phyloP scores from a whole-genome alignment of 441 rosid species.

The Pelargonium citronellum region DNA sequence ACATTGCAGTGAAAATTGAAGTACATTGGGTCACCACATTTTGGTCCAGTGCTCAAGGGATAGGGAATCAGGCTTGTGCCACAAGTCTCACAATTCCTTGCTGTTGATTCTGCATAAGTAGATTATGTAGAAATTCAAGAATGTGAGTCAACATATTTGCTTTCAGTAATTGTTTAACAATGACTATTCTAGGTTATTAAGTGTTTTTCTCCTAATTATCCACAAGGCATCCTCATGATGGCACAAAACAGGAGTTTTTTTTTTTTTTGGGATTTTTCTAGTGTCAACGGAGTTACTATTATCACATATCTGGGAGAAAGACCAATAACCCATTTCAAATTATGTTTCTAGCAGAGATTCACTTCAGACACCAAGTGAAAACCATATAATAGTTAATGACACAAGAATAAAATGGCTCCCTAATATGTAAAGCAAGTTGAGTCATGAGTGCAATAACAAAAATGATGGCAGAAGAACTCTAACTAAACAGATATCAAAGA shows the following conservation, averaged over 20 bases:
- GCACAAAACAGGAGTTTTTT: no score
- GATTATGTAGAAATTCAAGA: neutral
- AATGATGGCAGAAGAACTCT: no score
- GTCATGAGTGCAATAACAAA: no score
- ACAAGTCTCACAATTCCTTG: slow-evolving; percentile 43
- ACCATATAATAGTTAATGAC: neutral
- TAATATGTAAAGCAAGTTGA: no score
- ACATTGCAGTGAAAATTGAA: slow-evolving; percentile 42
- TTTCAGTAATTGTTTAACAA: neutral
- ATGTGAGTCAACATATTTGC: neutral
- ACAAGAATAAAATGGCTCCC: neutral
- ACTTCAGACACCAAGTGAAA: neutral
- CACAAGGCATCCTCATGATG: no score
- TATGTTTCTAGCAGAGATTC: neutral
- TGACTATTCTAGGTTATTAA: neutral
- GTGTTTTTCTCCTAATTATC: no score
- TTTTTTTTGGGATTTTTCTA: no score
- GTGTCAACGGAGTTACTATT: no score
- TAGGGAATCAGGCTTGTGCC: slow-evolving; percentile 52
- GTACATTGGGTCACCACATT: slow-evolving; percentile 56
- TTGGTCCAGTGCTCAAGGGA: slow-evolving; percentile 53
- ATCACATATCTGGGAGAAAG: no score
- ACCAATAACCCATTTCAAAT: neutral
- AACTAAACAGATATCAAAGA: neutral
- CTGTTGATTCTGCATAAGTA: slow-evolving; percentile 36